These are phyloP conservation scores for Pleoardoris graminearum DNA, from an alignment of 2,329 filamentous ascomycete genomes.

Conservation along the genomic window DNA sequence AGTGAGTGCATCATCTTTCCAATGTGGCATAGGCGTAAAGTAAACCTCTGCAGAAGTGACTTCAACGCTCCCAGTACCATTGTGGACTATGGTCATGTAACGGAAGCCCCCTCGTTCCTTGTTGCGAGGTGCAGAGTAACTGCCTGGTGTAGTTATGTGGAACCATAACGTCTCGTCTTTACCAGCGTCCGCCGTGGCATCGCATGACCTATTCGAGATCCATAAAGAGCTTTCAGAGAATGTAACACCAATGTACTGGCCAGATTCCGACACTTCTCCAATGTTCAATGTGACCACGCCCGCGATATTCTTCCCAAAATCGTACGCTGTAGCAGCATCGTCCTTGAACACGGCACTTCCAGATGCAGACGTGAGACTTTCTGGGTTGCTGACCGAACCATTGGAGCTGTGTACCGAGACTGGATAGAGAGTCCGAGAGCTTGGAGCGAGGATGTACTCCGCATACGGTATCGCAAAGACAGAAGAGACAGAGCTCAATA, in stretches of 20 bases:
- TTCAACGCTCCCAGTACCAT: slow-evolving; percentile 48
- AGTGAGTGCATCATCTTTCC: slow-evolving; percentile 39
- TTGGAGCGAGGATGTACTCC: slow-evolving; percentile 15
- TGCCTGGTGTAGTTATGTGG: slow-evolving; percentile 42
- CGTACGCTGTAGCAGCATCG: slow-evolving; percentile 46
- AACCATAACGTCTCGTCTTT: slow-evolving; percentile 57
- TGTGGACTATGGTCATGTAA: slow-evolving; percentile 52
- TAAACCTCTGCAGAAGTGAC: slow-evolving; percentile 45
- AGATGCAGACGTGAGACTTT: slow-evolving; percentile 32
- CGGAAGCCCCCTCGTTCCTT: slow-evolving; percentile 52
- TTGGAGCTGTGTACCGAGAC: slow-evolving; percentile 45
- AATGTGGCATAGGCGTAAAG: slow-evolving; percentile 53
- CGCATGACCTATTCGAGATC: slow-evolving; percentile 52
- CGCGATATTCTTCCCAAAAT: slow-evolving; percentile 50
- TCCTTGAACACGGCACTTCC: slow-evolving; percentile 43
- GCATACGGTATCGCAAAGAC: slow-evolving; percentile 6
- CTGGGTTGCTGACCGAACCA: slow-evolving; percentile 44
- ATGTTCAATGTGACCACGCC: slow-evolving; percentile 46
- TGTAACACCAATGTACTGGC: slow-evolving; percentile 49
- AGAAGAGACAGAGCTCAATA: background rate
- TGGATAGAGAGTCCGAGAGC: slow-evolving; percentile 8
- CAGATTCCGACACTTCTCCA: slow-evolving; percentile 34
- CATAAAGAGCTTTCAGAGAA: slow-evolving; percentile 52
- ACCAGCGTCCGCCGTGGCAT: slow-evolving; percentile 52
- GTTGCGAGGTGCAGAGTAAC: slow-evolving; percentile 48